Evolutionary conservation across 768 basidiomycete species (phyloP), one percentile per base, ranked within the genome.

Genomic region (Tricholoma sp.): DNA sequence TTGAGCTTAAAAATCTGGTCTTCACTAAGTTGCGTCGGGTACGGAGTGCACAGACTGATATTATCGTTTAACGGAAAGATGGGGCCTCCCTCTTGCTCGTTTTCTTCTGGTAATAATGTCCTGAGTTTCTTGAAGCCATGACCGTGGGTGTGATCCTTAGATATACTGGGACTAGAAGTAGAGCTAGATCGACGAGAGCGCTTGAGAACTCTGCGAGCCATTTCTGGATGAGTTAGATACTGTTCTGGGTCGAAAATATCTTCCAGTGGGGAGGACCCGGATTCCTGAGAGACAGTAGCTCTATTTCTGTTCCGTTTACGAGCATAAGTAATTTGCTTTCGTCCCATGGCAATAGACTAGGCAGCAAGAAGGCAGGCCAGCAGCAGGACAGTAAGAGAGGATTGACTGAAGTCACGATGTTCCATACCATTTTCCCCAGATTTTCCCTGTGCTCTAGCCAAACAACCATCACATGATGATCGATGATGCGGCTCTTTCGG

Each of bases 291-390:
- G 11, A 31, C 15, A 29, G 39, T 29, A 9, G 29, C 20, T 18
- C 55, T 50, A 18, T 53, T 57, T 37, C 58, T 57, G 3, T 44
- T 44, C 39, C 55, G 37, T 52, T 51, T 63, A 15, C 47, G 65
- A 41, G 61, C 60, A 55, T 65, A 65, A 9, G 65, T 65, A 6
- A 64, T 53, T 18, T 56, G 61, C 52, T 62, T 63, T 41, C 63
- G 57, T 31, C 54, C 52, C 62, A 65, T 65, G 32, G 44, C 15
- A 53, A 6, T n/a, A 32, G 7, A 32, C 10, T 2, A 17, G 29
- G 6, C 13, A 31, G 47, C 3, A 12, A 13, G 4, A 28, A 12
- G 11, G 13, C 44, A 18, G 6, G 17, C 18, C 39, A 2, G 44
- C 4, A 37, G 36, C 36, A 37, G 12, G 15, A 13, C 5, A 15